Base-by-base conservation (phyloP, 2,329 filamentous ascomycete genomes). In the Colletotrichum orchidophilum region DNA sequence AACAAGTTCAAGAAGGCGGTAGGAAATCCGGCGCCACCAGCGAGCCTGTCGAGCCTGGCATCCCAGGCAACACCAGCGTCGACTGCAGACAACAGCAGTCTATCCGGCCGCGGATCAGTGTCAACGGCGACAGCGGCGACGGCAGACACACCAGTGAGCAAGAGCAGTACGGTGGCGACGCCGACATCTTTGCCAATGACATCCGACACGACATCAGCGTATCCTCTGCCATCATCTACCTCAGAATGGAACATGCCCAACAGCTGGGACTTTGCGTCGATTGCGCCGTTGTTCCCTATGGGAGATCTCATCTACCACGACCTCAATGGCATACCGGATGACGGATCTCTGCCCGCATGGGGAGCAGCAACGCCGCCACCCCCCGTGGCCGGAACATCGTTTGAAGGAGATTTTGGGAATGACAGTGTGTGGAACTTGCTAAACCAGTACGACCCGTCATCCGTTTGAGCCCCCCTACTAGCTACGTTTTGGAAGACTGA, bases 251-350 rank as follows among this genome's bases (percentile, higher is more conserved):
- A 78, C 18, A 74, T 85, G 52, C 84, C 86, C 2, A 79, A 80
- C 7, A 79, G 82, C 66, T 86, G 88, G 70, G 84, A 87, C 74
- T 85, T 89, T 74, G 80, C 84, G 26, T 80, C 81, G 12, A 83
- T 91, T 69, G 84, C 86, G 73, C 87, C 88, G 18, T 83, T 90
- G 70, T 89, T 88, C 65, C 86, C 88, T 0, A 88, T 87, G 69
- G 84, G 86, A 24, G 88, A 91, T 73, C 79, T 91, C 5, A 79
- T 88, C 0, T 90, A 87, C 75, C 88, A 90, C 73, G 85, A 90
- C 39, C 80, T 90, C 4, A 83, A 82, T 13, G 85, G 83, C n/a
- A 80, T 84, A 12, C 78, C 78, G 3, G 78, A 77, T 57, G 75
- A 77, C 66, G 61, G 73, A 42, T 71, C 78, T 35, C 74, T 75